phyloP scores from a whole-genome alignment of 2,329 filamentous ascomycete genomes.

The Botrytis paeoniae region DNA sequence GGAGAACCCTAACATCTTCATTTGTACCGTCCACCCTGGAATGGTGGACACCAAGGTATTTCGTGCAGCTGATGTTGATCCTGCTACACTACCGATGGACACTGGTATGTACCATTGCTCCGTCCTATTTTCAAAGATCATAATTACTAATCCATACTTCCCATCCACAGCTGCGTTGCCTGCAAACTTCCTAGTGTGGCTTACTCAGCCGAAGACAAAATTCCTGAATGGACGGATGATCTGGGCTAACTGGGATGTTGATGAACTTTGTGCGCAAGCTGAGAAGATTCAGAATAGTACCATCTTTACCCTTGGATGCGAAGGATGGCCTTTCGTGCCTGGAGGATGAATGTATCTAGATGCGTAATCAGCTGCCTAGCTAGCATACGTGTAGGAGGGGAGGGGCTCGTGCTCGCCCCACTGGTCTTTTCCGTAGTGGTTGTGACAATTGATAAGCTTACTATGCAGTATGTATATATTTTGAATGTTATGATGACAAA shows the following conservation, averaged over 20 bases:
- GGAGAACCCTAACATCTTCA: not conserved
- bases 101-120: not conserved
- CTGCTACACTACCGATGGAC: not conserved
- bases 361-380: too few species aligned
- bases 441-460: too few species aligned
- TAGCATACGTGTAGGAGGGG: too few species aligned
- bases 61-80: not conserved
- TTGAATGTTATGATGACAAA: too few species aligned
- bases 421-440: too few species aligned
- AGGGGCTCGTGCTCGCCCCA: too few species aligned
- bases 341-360: not conserved
- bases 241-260: conserved; percentile 51
- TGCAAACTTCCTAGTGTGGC: conserved; percentile 27
- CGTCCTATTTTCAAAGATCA: not conserved
- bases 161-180: conserved; percentile 23
- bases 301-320: not conserved
- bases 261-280: conserved; percentile 44
- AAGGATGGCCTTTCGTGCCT: not conserved
- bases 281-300: conserved; percentile 9
- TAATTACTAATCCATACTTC: too few species aligned
- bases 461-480: too few species aligned
- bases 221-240: conserved; percentile 47
- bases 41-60: not conserved
- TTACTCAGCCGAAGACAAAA: conserved; percentile 40
- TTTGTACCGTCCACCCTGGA: not conserved